phyloP scores from a whole-genome alignment of 225 moss, liverwort and hornwort species.

The Rhytidiadelphus loreus region DNA sequence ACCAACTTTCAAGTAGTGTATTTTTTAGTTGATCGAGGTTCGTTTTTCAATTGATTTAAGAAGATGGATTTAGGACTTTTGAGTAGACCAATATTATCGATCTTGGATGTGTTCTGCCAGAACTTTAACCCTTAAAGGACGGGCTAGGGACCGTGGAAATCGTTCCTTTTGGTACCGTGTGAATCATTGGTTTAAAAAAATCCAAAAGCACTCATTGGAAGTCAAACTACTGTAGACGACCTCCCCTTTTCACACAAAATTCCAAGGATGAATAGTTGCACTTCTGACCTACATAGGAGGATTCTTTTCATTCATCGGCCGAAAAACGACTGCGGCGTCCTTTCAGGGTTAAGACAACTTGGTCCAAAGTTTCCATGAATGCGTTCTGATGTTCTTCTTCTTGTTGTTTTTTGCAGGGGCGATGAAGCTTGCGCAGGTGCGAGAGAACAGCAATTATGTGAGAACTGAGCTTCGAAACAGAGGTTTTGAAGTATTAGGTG shows the following conservation, averaged over 20 bases:
- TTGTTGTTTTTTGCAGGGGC: constrained; percentile 44
- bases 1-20: background rate
- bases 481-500: constrained; percentile 92
- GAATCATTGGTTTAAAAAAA: no score
- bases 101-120: background rate
- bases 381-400: background rate
- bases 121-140: background rate
- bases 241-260: no score
- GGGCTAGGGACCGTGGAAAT: no score
- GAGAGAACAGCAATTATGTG: constrained; percentile 90
- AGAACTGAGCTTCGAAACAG: constrained; percentile 74
- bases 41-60: background rate
- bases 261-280: no score
- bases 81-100: background rate
- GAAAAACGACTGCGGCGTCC: no score
- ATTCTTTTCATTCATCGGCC: no score
- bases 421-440: constrained; percentile 63
- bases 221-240: no score
- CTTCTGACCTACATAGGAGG: no score
- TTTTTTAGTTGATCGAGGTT: background rate
- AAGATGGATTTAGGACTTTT: background rate
- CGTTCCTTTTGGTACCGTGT: no score
- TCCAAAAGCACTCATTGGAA: no score
- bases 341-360: background rate
- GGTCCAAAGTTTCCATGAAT: background rate